Evolutionary conservation across 1,139 yeast genomes (phyloP).

Genomic region (Meyerozyma guilliermondii): DNA sequence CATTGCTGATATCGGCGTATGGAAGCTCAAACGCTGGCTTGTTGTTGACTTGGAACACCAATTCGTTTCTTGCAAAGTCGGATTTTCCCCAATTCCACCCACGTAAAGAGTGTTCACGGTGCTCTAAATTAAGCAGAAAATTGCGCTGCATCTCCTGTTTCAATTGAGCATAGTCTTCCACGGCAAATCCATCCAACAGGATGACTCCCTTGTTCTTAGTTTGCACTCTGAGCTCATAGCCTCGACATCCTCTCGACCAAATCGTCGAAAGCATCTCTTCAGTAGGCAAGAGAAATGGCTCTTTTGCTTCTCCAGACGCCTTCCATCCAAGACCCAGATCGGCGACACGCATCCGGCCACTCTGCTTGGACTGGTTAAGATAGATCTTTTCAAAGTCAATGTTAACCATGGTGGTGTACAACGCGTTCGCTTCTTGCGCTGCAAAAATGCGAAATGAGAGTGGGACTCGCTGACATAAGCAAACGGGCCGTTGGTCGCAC

Average conservation of each 20-base stretch:
- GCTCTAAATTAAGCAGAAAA: constrained; percentile 69
- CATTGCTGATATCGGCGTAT: constrained; percentile 70
- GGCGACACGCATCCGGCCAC: constrained; percentile 91
- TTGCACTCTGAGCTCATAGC: constrained; percentile 82
- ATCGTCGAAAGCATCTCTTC: constrained; percentile 74
- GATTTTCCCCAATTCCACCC: constrained; percentile 99
- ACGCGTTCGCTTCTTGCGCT: background rate
- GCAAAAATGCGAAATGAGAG: background rate
- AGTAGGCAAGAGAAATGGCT: constrained; percentile 81
- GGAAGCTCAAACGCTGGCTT: constrained; percentile 92
- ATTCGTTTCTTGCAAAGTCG: constrained; percentile 87
- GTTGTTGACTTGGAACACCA: constrained; percentile 80
- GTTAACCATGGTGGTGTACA: constrained; percentile 34
- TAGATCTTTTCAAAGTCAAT: constrained; percentile 81
- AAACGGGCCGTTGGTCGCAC: too few species aligned
- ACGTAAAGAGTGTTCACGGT: constrained; percentile 83
- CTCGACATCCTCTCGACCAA: constrained; percentile 95
- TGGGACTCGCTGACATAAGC: background rate
- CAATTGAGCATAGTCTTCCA: constrained; percentile 71
- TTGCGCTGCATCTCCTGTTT: constrained; percentile 81
- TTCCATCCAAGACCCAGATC: constrained; percentile 98
- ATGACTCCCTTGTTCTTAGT: constrained; percentile 86
- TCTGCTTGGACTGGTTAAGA: constrained; percentile 75
- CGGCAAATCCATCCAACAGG: constrained; percentile 87
- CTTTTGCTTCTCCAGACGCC: constrained; percentile 54